phyloP scores from a whole-genome alignment of 75 land plant genomes.

The Pinus tabuliformis region DNA sequence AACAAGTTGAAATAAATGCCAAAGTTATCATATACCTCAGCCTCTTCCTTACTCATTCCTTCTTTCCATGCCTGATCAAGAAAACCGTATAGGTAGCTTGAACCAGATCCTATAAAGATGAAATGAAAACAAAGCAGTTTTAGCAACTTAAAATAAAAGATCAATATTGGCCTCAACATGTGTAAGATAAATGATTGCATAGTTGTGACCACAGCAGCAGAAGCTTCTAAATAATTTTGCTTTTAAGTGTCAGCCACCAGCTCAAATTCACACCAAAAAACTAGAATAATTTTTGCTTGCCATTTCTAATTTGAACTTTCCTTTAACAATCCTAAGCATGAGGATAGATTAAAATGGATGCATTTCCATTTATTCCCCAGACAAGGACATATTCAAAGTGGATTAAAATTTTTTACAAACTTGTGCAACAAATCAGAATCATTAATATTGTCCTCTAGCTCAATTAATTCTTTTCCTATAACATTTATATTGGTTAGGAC shows the following conservation, averaged over 20 bases:
- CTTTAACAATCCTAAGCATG: not conserved
- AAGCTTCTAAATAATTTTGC: too few species aligned
- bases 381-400: too few species aligned
- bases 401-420: not conserved
- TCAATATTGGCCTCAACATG: not conserved
- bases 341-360: not conserved
- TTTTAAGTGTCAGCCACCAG: not conserved
- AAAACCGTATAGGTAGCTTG: constrained; percentile 92
- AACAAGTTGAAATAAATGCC: too few species aligned
- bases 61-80: constrained; percentile 97
- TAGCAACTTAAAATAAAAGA: constrained; percentile 2
- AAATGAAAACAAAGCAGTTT: not conserved
- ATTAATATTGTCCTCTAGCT: not conserved
- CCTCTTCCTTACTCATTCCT: constrained; percentile 89
- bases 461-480: too few species aligned
- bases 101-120: constrained; percentile 76
- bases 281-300: not conserved
- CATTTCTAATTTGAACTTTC: not conserved
- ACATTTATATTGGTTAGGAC: too few species aligned
- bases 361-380: not conserved
- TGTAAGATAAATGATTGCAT: not conserved
- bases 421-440: not conserved
- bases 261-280: too few species aligned
- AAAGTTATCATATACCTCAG: constrained; percentile 62
- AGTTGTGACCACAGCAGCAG: not conserved